phyloP scores from a whole-genome alignment of 192 early-diverging fungal species.

The Phycomyces blakesleeanus region DNA sequence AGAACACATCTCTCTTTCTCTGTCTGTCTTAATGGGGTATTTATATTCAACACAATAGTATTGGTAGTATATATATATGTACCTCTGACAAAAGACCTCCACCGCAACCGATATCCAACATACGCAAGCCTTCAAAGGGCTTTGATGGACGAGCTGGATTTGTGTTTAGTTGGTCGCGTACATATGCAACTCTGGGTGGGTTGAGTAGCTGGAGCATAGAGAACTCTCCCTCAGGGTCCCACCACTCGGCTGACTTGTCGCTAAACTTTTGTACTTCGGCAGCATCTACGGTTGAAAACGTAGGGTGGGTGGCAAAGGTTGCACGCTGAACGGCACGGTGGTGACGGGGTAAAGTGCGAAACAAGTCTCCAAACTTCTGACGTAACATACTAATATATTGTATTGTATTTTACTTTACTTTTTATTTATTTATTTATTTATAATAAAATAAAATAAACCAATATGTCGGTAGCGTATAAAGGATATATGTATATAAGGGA shows the following conservation, averaged over 20 bases:
- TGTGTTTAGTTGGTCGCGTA: slow-evolving; percentile 49
- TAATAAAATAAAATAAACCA: too few species aligned
- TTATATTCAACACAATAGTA: too few species aligned
- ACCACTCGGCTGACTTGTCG: slow-evolving; percentile 76
- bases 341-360: too few species aligned
- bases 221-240: slow-evolving; percentile 84
- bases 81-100: slow-evolving; percentile 89
- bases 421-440: too few species aligned
- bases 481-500: too few species aligned
- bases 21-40: too few species aligned
- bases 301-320: slow-evolving; percentile 1
- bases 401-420: too few species aligned
- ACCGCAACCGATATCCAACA: slow-evolving; percentile 93
- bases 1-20: too few species aligned
- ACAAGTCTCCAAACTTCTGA: not conserved
- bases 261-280: slow-evolving; percentile 77
- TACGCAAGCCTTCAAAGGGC: slow-evolving; percentile 52
- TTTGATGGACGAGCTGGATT: slow-evolving; percentile 8
- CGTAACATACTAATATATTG: too few species aligned
- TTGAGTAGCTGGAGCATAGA: slow-evolving; percentile 80
- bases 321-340: too few species aligned
- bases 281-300: slow-evolving; percentile 53
- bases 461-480: too few species aligned
- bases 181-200: slow-evolving; percentile 67
- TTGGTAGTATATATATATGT: not conserved